Conservation (phyloP, 1,139 yeast genomes). For the Saccharomycopsis phalli region DNA sequence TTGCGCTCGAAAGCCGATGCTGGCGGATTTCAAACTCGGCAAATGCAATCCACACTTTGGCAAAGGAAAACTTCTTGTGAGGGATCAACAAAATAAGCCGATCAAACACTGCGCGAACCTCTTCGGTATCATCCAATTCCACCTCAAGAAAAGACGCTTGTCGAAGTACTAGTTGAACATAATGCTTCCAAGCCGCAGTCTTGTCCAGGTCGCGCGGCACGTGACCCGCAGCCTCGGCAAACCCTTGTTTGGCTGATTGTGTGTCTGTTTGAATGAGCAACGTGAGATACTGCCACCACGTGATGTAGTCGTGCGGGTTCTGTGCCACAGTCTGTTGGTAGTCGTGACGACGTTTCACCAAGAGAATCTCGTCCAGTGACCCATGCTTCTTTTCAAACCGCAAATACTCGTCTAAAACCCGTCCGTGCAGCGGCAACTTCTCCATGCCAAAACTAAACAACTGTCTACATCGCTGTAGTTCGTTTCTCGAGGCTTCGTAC, state of each 20-base stretch:
- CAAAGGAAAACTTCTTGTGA: constrained; percentile 51
- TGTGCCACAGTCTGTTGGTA: constrained; percentile 42
- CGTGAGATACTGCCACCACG: constrained; percentile 72
- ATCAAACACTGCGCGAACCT: constrained; percentile 45
- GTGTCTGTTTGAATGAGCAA: constrained; percentile 33
- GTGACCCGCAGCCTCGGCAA: constrained; percentile 38
- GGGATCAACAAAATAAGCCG: constrained; percentile 45
- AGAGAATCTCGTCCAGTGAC: constrained; percentile 40
- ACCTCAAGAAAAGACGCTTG: constrained; percentile 61
- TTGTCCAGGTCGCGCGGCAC: constrained; percentile 26
- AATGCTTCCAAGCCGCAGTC: constrained; percentile 53
- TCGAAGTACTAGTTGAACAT: constrained; percentile 61
- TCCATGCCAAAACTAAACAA: constrained; percentile 49
- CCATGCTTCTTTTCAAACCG: constrained; percentile 64
- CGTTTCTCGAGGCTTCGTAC: constrained; percentile 62
- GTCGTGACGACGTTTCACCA: constrained; percentile 40
- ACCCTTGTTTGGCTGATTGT: too few relatives aligned
- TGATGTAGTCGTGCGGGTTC: constrained; percentile 55
- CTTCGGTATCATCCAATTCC: constrained; percentile 33
- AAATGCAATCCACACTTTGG: constrained; percentile 63
- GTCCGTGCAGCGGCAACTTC: constrained; percentile 34
- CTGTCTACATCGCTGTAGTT: constrained; percentile 56
- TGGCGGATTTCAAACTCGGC: constrained; percentile 73
- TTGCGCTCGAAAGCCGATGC: constrained; percentile 39
- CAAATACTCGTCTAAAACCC: constrained; percentile 41